A percentile compares a stretch with the other conserved stretches of the same genome.
phyloP scores from a whole-genome alignment of 306 rosid species.

The Cucurbita moschata region DNA sequence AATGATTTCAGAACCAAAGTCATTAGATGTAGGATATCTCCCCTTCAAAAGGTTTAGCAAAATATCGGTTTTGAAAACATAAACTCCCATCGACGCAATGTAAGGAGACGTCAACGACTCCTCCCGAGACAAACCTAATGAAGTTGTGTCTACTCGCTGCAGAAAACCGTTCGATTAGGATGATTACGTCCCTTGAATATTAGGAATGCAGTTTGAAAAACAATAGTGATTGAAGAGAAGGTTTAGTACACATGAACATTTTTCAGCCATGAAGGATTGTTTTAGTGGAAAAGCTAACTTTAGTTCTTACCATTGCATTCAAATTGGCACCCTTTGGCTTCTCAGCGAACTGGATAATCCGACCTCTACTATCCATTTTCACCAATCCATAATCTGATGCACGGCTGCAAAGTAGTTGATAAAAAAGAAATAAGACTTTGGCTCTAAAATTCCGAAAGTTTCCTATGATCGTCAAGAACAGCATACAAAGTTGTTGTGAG shows the following conservation, averaged over 20 bases:
- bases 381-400: conserved; percentile 83
- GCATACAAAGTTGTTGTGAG: no score
- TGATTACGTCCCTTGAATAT: background rate
- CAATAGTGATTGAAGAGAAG: background rate
- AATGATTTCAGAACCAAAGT: conserved; percentile 93
- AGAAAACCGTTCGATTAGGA: conserved; percentile 16
- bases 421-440: background rate
- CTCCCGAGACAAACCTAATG: conserved; percentile 49
- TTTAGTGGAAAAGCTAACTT: background rate
- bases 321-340: conserved; percentile 64
- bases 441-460: background rate
- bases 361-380: conserved; percentile 60
- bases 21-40: conserved; percentile 79
- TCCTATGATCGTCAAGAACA: background rate
- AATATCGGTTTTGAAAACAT: conserved; percentile 63
- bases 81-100: conserved; percentile 91
- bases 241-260: background rate
- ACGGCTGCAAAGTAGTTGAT: conserved; percentile 40
- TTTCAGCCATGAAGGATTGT: background rate
- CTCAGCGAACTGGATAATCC: conserved; percentile 49
- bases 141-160: conserved; percentile 70
- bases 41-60: conserved; percentile 65
- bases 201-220: background rate
- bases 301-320: conserved; percentile 54
- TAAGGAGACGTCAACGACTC: conserved; percentile 48